A percentile compares a stretch with the other conserved stretches of the same genome.
phyloP scores from a whole-genome alignment of 2,329 filamentous ascomycete genomes.

The Bisporella sp. region DNA sequence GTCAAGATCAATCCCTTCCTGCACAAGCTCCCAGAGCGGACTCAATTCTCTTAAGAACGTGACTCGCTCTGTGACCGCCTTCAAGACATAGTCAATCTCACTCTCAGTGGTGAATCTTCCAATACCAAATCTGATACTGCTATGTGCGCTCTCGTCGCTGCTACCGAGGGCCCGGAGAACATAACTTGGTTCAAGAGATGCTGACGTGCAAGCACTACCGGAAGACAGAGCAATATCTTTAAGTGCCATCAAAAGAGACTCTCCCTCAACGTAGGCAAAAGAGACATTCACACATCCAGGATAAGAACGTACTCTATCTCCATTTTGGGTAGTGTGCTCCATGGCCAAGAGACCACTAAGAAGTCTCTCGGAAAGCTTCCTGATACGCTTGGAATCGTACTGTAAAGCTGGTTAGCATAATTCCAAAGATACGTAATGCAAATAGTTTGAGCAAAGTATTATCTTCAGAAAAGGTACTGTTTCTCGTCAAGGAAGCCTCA shows the following conservation, averaged over 20 bases:
- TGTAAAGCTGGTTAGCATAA: constrained; percentile 34
- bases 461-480: constrained; percentile 26
- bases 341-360: constrained; percentile 75
- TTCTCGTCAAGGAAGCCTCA: constrained; percentile 28
- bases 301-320: constrained; percentile 76
- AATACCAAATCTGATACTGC: constrained; percentile 95
- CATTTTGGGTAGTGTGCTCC: constrained; percentile 91
- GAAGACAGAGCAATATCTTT: constrained; percentile 98
- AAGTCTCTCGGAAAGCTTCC: constrained; percentile 74
- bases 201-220: constrained; percentile 93
- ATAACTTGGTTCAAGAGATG: constrained; percentile 93
- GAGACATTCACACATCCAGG: constrained; percentile 97
- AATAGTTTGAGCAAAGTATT: constrained; percentile 18
- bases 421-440: neutral
- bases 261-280: constrained; percentile 96
- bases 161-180: constrained; percentile 90
- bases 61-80: constrained; percentile 86
- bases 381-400: constrained; percentile 89
- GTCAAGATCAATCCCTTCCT: constrained; percentile 91
- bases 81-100: constrained; percentile 96
- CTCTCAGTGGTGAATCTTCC: constrained; percentile 91
- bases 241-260: constrained; percentile 94
- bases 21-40: constrained; percentile 94
- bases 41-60: constrained; percentile 90
- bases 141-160: constrained; percentile 96